phyloP scores from a whole-genome alignment of 2,329 filamentous ascomycete genomes.

The Claviceps arundinis region DNA sequence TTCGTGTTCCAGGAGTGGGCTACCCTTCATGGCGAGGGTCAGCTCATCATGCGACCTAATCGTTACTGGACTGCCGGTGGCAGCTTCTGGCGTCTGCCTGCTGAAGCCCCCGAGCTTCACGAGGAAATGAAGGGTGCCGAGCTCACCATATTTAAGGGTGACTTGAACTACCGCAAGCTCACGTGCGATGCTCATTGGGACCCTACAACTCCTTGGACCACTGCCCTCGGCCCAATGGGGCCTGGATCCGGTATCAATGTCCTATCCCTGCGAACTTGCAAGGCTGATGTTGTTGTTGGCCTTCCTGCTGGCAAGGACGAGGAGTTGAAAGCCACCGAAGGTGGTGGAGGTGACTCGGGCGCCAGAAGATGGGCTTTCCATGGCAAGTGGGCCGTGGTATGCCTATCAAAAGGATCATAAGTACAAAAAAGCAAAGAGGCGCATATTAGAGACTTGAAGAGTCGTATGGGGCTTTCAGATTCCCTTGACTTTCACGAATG shows the following conservation, averaged over 20 bases:
- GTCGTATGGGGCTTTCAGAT: neutral
- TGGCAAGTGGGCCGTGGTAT: constrained; percentile 93
- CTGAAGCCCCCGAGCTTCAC: constrained; percentile 50
- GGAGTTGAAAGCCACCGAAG: constrained; percentile 52
- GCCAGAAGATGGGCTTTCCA: constrained; percentile 85
- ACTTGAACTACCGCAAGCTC: constrained; percentile 91
- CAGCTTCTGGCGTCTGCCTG: constrained; percentile 78
- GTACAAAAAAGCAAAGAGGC: neutral
- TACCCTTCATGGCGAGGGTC: constrained; percentile 65
- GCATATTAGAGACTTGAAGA: neutral
- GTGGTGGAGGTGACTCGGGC: constrained; percentile 56
- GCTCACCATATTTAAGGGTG: constrained; percentile 91
- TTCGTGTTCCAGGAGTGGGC: constrained; percentile 80
- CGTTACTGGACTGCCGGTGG: constrained; percentile 82
- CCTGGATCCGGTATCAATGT: constrained; percentile 70
- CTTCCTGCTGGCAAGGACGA: constrained; percentile 75
- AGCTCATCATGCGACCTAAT: constrained; percentile 72
- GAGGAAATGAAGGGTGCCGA: constrained; percentile 73
- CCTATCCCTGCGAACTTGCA: constrained; percentile 83
- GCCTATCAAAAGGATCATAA: constrained; percentile 21
- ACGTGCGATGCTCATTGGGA: constrained; percentile 75
- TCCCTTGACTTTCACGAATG: constrained; percentile 1
- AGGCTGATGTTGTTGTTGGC: constrained; percentile 89
- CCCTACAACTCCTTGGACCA: constrained; percentile 70
- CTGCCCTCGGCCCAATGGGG: constrained; percentile 77